Percentiles rank a stretch among this genome's conserved stretches.
Evolutionary conservation across 306 rosid genomes (phyloP).

Genomic region (Crataegus laevigata): DNA sequence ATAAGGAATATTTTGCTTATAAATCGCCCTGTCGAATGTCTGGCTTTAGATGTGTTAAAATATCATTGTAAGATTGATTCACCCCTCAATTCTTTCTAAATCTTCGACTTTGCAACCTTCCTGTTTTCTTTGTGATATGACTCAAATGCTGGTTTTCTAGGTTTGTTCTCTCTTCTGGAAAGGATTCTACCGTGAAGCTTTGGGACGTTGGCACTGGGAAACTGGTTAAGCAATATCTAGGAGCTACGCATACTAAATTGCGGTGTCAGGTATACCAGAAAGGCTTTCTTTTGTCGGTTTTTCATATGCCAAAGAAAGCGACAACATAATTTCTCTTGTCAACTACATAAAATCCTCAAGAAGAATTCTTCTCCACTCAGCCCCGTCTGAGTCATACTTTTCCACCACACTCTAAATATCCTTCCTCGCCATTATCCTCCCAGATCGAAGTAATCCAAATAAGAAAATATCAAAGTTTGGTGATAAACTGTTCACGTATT

Average conservation of each 20-base stretch:
- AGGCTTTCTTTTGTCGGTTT: background rate
- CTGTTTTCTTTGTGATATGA: slow-evolving; percentile 8
- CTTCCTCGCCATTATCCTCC: background rate
- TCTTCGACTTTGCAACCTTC: background rate
- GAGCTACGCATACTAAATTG: slow-evolving; percentile 67
- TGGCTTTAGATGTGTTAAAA: background rate
- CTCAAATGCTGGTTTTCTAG: slow-evolving; percentile 32
- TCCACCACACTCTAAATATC: background rate
- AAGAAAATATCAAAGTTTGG: background rate
- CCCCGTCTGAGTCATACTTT: background rate
- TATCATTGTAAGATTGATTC: background rate
- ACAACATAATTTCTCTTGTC: background rate
- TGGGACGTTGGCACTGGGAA: slow-evolving; percentile 94
- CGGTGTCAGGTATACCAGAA: slow-evolving; percentile 58
- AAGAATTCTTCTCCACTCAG: background rate
- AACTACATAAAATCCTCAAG: background rate
- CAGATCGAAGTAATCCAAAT: background rate
- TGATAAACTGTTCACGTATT: background rate
- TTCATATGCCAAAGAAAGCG: background rate
- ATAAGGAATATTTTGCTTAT: background rate
- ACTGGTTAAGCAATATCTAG: slow-evolving; percentile 73
- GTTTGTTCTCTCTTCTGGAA: slow-evolving; percentile 85
- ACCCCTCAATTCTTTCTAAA: background rate
- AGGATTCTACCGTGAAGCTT: slow-evolving; percentile 78
- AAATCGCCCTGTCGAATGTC: background rate